phyloP scores from a whole-genome alignment of 352 stramenopile species.

The Aphanomyces euteiches region DNA sequence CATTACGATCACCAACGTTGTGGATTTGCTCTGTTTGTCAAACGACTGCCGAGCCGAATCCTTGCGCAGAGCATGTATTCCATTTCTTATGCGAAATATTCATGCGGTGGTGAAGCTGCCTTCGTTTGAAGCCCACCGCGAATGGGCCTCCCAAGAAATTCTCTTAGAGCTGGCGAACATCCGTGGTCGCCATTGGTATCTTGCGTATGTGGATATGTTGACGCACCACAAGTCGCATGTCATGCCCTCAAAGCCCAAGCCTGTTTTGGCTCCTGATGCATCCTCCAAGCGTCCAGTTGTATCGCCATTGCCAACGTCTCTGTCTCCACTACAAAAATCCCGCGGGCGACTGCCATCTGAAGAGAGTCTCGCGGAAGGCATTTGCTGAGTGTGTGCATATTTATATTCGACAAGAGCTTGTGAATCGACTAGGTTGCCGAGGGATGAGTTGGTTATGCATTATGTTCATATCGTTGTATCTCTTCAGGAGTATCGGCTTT shows the following conservation, averaged over 20 bases:
- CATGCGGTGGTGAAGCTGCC: slow-evolving; percentile 43
- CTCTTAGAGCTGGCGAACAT: slow-evolving; percentile 76
- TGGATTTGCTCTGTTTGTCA: slow-evolving; percentile 25
- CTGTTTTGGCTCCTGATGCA: background rate
- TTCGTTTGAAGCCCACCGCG: slow-evolving; percentile 68
- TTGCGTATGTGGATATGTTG: slow-evolving; percentile 59
- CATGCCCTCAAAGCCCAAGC: slow-evolving; percentile 1
- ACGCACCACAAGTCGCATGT: slow-evolving; percentile 6
- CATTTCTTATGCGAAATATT: slow-evolving; percentile 31
- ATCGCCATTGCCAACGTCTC: slow-evolving; percentile 12
- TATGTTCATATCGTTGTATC: background rate
- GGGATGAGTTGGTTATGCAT: background rate
- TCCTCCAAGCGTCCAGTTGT: slow-evolving; percentile 8
- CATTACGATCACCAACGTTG: slow-evolving; percentile 22
- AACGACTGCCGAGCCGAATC: slow-evolving; percentile 30
- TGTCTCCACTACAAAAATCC: background rate
- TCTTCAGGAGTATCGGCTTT: slow-evolving; percentile 66
- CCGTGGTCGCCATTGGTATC: slow-evolving; percentile 72
- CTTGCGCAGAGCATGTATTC: slow-evolving; percentile 22
- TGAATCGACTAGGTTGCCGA: background rate
- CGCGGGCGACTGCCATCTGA: slow-evolving; percentile 22
- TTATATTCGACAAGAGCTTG: too few species aligned
- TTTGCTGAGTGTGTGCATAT: slow-evolving; percentile 19
- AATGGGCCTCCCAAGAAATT: slow-evolving; percentile 79
- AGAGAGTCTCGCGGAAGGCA: slow-evolving; percentile 28